Conservation (phyloP, 1,139 yeast genomes). For the Saccharomyces hybrid region DNA sequence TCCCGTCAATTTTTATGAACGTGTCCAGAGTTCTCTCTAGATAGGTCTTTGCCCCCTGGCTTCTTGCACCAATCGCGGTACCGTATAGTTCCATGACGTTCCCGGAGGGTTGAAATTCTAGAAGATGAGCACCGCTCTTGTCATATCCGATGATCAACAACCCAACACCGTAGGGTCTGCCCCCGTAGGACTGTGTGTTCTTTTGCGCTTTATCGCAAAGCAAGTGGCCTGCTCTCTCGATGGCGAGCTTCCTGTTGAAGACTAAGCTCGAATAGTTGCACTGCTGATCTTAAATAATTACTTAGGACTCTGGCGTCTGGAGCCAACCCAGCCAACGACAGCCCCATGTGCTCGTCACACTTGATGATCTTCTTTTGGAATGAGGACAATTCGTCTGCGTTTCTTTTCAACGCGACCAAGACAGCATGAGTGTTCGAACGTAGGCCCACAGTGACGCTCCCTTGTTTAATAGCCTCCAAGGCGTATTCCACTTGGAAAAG, state of each 20-base stretch:
- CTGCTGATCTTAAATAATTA: constrained; percentile 80
- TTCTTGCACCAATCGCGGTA: constrained; percentile 95
- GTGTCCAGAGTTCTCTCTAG: constrained; percentile 75
- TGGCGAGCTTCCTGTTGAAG: constrained; percentile 79
- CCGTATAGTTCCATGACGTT: constrained; percentile 86
- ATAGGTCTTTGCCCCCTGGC: constrained; percentile 96
- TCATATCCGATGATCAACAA: constrained; percentile 85
- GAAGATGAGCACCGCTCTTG: constrained; percentile 87
- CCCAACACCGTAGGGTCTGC: constrained; percentile 97
- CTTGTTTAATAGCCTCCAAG: constrained; percentile 94
- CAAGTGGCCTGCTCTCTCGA: constrained; percentile 73
- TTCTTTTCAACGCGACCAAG: constrained; percentile 86
- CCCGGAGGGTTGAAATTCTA: constrained; percentile 95
- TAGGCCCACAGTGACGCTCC: constrained; percentile 93
- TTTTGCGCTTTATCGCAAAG: constrained; percentile 96
- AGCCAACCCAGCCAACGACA: constrained; percentile 94
- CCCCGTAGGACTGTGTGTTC: constrained; percentile 92
- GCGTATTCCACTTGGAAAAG: constrained; percentile 95
- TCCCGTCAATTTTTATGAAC: constrained; percentile 47
- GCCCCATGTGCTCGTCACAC: constrained; percentile 88
- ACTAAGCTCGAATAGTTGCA: constrained; percentile 84
- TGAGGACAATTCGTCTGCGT: constrained; percentile 94
- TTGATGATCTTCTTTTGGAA: constrained; percentile 89
- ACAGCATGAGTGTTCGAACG: constrained; percentile 83
- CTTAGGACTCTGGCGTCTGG: constrained; percentile 95